Evolutionary conservation across 352 stramenopile genomes (phyloP).

Genomic region (Pythium insidiosum): DNA sequence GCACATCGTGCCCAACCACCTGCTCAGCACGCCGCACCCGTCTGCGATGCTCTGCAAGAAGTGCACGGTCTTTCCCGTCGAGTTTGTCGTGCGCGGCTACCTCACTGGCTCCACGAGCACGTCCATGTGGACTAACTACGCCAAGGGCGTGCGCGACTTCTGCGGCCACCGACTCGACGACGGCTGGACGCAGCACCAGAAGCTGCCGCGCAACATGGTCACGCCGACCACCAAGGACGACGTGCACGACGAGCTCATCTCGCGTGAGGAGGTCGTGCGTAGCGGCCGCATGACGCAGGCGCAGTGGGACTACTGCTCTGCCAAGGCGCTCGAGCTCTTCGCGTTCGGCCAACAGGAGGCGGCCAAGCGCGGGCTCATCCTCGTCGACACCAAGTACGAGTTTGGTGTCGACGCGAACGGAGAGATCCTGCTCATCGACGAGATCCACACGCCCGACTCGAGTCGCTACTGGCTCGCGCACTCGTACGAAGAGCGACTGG

Average conservation of each 20-base stretch:
- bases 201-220: constrained; percentile 91
- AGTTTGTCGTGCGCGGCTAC: constrained; percentile 98
- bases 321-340: constrained; percentile 90
- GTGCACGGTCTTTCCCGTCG: constrained; percentile 95
- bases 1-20: constrained; percentile 97
- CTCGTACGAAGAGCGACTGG: constrained; percentile 88
- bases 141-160: constrained; percentile 92
- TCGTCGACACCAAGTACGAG: constrained; percentile 98
- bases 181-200: constrained; percentile 96
- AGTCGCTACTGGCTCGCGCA: constrained; percentile 91
- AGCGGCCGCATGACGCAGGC: constrained; percentile 94
- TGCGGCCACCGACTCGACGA: constrained; percentile 94
- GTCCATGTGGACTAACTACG: constrained; percentile 99
- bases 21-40: constrained; percentile 91
- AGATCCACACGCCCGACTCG: constrained; percentile 99
- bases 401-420: constrained; percentile 77
- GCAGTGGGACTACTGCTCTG: constrained; percentile 94
- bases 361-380: constrained; percentile 90
- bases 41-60: constrained; percentile 95
- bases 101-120: constrained; percentile 96
- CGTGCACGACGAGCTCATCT: constrained; percentile 98
- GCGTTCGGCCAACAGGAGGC: constrained; percentile 91
- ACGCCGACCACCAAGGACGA: constrained; percentile 99
- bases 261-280: constrained; percentile 86
- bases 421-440: constrained; percentile 96